These are phyloP conservation scores for Scenedesmus sp. DNA, from an alignment of 163 green algal species.

Conservation along the genomic window DNA sequence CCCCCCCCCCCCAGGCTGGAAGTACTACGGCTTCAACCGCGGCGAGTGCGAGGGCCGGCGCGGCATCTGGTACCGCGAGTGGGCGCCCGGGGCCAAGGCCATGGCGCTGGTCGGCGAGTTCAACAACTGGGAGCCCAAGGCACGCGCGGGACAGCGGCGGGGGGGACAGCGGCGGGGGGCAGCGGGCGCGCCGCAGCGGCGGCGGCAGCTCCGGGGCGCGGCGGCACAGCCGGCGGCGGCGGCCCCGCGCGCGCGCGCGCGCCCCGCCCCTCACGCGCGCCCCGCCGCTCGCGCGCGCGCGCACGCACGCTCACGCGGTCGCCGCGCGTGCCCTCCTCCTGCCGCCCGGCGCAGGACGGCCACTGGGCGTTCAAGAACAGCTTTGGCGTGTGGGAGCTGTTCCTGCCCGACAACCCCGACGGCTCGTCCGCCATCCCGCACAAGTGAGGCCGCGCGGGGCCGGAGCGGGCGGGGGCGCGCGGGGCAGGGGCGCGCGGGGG, in stretches of 20 bases:
- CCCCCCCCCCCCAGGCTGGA: constrained; percentile 79
- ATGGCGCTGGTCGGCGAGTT: constrained; percentile 96
- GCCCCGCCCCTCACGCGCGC: no score
- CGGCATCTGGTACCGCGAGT: constrained; percentile 97
- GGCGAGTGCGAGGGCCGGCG: constrained; percentile 83
- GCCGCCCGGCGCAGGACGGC: not conserved
- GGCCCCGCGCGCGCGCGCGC: no score
- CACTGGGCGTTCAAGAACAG: constrained; percentile 93
- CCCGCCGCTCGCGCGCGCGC: no score
- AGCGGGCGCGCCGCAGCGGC: no score
- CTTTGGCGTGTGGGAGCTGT: constrained; percentile 96
- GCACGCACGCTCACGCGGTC: no score
- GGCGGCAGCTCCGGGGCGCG: no score
- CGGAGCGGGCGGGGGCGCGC: no score
- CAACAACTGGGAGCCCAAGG: constrained; percentile 94
- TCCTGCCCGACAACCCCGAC: constrained; percentile 90
- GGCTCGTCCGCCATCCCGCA: constrained; percentile 90
- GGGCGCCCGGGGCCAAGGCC: constrained; percentile 91
- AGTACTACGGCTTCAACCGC: constrained; percentile 95
- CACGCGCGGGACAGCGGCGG: constrained; percentile 78
- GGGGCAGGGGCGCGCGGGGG: no score
- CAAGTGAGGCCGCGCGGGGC: constrained; percentile 64
- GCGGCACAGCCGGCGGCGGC: no score
- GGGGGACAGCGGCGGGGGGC: no score
- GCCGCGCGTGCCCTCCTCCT: not conserved